These are phyloP conservation scores for Malus hybrid DNA, from an alignment of 331 rosid species.

Conservation along the genomic window DNA sequence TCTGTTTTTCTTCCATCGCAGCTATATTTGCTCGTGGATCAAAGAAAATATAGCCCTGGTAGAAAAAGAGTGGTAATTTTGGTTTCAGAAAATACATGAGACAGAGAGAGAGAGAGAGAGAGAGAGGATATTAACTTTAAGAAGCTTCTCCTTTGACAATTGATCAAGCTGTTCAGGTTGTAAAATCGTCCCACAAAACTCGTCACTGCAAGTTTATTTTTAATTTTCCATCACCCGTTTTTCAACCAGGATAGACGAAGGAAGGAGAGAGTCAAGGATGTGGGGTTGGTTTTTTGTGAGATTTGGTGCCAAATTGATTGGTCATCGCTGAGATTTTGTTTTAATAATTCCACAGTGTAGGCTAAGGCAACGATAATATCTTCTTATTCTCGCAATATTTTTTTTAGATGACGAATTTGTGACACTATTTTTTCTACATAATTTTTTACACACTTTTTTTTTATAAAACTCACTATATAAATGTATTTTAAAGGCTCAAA, in stretches of 20 bases:
- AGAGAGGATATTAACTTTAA: background rate
- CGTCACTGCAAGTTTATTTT: background rate
- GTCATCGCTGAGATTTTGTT: background rate
- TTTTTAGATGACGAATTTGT: no score
- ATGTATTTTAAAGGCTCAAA: no score
- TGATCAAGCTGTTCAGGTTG: background rate
- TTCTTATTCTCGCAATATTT: background rate
- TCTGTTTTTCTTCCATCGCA: background rate
- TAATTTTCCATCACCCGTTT: conserved; percentile 7
- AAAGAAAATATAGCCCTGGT: background rate
- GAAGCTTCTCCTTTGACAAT: conserved; percentile 5
- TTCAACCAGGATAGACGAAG: background rate
- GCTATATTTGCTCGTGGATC: conserved; percentile 3
- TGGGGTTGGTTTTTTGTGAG: background rate
- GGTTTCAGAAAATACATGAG: background rate
- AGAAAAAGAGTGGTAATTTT: background rate
- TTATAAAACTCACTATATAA: no score
- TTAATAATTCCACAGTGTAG: background rate
- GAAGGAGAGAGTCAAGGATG: background rate
- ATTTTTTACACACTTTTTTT: no score
- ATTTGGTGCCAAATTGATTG: background rate
- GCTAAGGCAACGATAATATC: background rate
- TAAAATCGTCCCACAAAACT: background rate
- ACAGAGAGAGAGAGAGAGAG: background rate
- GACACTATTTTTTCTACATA: no score